Base-by-base conservation (phyloP, 805 yeast genomes). In the Candida ascalaphidarum region DNA sequence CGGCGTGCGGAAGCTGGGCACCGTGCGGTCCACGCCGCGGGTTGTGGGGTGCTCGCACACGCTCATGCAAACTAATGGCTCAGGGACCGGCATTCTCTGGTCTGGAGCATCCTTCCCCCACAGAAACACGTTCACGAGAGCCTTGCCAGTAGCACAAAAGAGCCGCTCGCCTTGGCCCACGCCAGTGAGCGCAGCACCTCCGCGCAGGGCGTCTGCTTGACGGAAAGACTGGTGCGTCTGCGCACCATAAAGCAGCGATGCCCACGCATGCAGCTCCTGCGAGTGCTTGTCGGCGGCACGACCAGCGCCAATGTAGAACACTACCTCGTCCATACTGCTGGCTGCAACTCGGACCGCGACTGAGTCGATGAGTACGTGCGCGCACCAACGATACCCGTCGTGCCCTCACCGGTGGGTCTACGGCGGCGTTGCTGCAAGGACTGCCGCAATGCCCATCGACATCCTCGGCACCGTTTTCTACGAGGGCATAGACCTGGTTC, bases 41-140 rank as follows among this genome's bases (percentile, higher is more conserved):
- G 11, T 37, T 46, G 34, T 18, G 22, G 58, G 43, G 43, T 58
- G 50, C 49, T 57, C 29, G 46, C 61, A 40, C 58, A 72, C 42
- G 0, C 70, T 58, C 27, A 84, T 42, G 46, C 84, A 72, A 10
- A 70, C 55, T 22, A 88, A 53, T 29, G 73, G 74, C 51, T 84
- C 96, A 0, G 96, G 95, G 10, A 88, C 62, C 0, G 95, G 92
- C 22, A 88, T 65, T 43, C 79, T 65, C 58, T 86, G 92, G 40
- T 82, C 84, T 5, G 77, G 71, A 18, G 83, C 62, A 65, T 75
- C 81, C 39, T 78, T 75, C 13, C 83, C 80, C 61, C 77, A 66
- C 5, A 74, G 55, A 46, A 84, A 88, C 2, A 79, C 80, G 36
- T 81, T 77, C 17, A 88, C 57, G 34, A 85, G 52, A 0, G 96